Percentiles rank a stretch among this genome's conserved stretches.
Conservation (phyloP, 2,329 filamentous ascomycete species). For the Lithohypha guttulata region DNA sequence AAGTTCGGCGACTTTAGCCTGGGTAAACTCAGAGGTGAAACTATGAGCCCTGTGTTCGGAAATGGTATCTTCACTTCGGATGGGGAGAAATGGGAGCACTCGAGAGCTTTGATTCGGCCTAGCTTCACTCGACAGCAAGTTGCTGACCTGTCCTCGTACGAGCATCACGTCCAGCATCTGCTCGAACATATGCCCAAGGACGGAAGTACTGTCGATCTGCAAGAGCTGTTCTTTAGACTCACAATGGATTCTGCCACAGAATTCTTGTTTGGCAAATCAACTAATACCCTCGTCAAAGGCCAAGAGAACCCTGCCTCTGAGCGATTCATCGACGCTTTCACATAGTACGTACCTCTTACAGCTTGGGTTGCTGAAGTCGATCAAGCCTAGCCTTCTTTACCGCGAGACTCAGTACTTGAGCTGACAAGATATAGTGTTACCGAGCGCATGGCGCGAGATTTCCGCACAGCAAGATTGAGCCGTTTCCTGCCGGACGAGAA, state of each 20-base stretch:
- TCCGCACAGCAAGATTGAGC: slow-evolving; percentile 14
- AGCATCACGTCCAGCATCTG: slow-evolving; percentile 55
- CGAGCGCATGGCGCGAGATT: slow-evolving; percentile 8
- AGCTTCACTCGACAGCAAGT: slow-evolving; percentile 81
- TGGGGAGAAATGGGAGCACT: slow-evolving; percentile 66
- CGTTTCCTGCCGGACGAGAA: slow-evolving; percentile 15
- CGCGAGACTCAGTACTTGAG: no score
- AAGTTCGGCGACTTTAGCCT: slow-evolving; percentile 84
- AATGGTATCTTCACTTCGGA: slow-evolving; percentile 78
- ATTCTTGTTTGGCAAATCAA: slow-evolving; percentile 54
- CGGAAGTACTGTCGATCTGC: slow-evolving; percentile 48
- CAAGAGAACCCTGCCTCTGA: background rate
- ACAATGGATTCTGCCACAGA: slow-evolving; percentile 58
- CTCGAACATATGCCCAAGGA: slow-evolving; percentile 47
- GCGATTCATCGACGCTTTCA: slow-evolving; percentile 5
- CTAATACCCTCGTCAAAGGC: slow-evolving; percentile 33
- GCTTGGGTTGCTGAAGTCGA: no score
- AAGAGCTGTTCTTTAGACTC: slow-evolving; percentile 53
- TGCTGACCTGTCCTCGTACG: slow-evolving; percentile 71
- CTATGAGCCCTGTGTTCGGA: slow-evolving; percentile 42
- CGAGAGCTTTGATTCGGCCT: slow-evolving; percentile 69
- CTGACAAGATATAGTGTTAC: no score
- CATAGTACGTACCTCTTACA: no score
- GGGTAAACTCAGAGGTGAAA: slow-evolving; percentile 26
- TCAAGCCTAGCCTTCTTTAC: no score